Evolutionary conservation across 352 stramenopile genomes (phyloP).

Genomic region (Phytophthora quininea): DNA sequence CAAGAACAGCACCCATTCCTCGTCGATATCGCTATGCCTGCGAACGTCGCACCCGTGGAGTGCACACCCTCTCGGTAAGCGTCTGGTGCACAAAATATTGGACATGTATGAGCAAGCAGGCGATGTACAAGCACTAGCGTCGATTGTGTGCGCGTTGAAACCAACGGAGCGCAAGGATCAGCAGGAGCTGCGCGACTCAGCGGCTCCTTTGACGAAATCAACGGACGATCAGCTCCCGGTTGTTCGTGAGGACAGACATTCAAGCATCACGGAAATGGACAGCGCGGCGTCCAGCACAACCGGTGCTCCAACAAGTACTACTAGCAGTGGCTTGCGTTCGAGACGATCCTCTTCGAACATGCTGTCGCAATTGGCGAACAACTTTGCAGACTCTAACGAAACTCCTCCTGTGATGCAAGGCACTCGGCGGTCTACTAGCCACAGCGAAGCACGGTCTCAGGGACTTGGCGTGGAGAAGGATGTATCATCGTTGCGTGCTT

Average conservation of each 20-base stretch:
- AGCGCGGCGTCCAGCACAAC: conserved; percentile 3
- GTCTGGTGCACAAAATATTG: conserved; percentile 77
- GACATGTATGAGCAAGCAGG: conserved; percentile 81
- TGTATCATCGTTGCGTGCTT: conserved; percentile 20
- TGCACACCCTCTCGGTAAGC: conserved; percentile 80
- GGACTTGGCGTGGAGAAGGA: conserved; percentile 29
- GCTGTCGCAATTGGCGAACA: conserved; percentile 30
- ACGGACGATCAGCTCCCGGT: conserved; percentile 42
- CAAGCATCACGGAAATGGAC: conserved; percentile 20
- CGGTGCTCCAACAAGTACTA: conserved; percentile 15
- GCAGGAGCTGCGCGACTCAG: conserved; percentile 14
- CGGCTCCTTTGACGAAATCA: conserved; percentile 27
- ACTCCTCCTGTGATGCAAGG: conserved; percentile 54
- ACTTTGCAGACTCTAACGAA: conserved; percentile 37
- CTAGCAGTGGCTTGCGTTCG: conserved; percentile 18
- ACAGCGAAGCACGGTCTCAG: conserved; percentile 53
- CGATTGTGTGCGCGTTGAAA: conserved; percentile 77
- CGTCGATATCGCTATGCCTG: conserved; percentile 31
- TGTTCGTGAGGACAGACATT: conserved; percentile 33
- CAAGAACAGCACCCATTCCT: conserved; percentile 24
- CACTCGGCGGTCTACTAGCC: conserved; percentile 64
- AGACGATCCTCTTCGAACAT: conserved; percentile 45
- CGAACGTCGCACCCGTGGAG: conserved; percentile 72
- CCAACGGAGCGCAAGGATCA: conserved; percentile 36
- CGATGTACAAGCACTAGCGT: conserved; percentile 76